Percentiles rank a stretch among this genome's conserved stretches.
Evolutionary conservation across 2,329 filamentous ascomycete species (phyloP).

Genomic region (Leptosphaerulina australis): DNA sequence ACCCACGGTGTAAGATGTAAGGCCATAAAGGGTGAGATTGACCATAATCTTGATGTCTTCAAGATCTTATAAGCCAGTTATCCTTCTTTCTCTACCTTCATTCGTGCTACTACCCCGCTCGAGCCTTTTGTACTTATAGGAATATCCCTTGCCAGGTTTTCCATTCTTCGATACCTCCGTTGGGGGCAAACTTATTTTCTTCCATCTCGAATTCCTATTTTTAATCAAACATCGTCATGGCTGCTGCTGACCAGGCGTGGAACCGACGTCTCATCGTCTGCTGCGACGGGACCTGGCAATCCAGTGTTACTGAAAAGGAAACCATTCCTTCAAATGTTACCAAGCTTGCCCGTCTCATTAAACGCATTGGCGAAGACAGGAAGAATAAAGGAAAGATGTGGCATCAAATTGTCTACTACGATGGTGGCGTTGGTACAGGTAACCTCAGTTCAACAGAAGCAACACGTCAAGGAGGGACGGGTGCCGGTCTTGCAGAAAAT

Average conservation of each 20-base stretch:
- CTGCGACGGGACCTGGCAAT: constrained; percentile 49
- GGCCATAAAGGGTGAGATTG: constrained; percentile 6
- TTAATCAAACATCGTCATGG: background rate
- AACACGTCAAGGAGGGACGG: constrained; percentile 49
- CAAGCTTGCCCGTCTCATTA: constrained; percentile 42
- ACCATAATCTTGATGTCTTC: background rate
- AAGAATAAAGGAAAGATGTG: constrained; percentile 35
- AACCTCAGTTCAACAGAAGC: constrained; percentile 34
- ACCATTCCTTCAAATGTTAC: constrained; percentile 47
- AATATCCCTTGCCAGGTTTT: too few species aligned
- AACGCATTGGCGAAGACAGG: constrained; percentile 35
- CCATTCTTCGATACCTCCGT: too few species aligned
- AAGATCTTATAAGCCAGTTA: background rate
- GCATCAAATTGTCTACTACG: constrained; percentile 48
- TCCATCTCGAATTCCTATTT: background rate
- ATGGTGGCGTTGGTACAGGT: constrained; percentile 45
- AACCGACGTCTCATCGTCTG: constrained; percentile 44
- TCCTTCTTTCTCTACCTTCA: background rate
- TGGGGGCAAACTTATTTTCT: too few species aligned
- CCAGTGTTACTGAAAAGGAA: constrained; percentile 36
- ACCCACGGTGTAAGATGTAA: constrained; percentile 3
- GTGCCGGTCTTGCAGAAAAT: constrained; percentile 55
- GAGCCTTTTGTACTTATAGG: background rate
- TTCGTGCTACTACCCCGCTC: constrained; percentile 4
- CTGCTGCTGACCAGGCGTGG: constrained; percentile 31